Evolutionary conservation across 805 yeast genomes (phyloP).

Genomic region (Lipomyces kockii): DNA sequence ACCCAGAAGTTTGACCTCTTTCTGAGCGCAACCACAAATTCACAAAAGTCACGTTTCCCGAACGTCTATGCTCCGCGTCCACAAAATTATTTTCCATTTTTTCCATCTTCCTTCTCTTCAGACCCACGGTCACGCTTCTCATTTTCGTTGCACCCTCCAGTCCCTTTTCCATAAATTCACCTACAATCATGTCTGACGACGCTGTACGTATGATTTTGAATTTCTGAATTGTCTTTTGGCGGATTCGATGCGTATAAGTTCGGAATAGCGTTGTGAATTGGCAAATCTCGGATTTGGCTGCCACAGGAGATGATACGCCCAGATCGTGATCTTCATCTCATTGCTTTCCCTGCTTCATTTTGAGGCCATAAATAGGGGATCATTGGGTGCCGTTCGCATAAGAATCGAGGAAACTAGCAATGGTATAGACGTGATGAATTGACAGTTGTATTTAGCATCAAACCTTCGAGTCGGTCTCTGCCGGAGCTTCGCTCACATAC

Average conservation of each 20-base stretch:
- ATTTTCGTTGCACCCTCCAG: not conserved
- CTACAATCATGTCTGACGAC: constrained; percentile 48
- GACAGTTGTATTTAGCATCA: constrained; percentile 48
- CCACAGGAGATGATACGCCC: too few relatives aligned
- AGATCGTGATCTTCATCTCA: not conserved
- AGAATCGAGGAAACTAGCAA: not conserved
- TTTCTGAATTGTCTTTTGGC: not conserved
- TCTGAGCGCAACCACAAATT: not conserved
- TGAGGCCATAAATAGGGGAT: not conserved
- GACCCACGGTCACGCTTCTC: not conserved
- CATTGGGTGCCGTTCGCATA: not conserved
- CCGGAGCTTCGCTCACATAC: constrained; percentile 98
- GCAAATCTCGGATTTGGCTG: not conserved
- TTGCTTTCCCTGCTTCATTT: not conserved
- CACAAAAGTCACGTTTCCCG: not conserved
- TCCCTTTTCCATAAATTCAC: constrained; percentile 14
- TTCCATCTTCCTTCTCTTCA: constrained; percentile 15
- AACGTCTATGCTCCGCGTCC: not conserved
- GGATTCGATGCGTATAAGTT: not conserved
- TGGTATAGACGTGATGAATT: not conserved
- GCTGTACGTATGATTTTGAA: constrained; percentile 40
- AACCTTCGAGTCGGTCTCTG: constrained; percentile 96
- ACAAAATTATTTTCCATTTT: constrained; percentile 14
- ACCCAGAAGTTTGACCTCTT: not conserved
- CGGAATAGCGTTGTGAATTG: not conserved